Evolutionary conservation across 2,329 filamentous ascomycete species (phyloP).

Genomic region (Akanthomyces muscarius): DNA sequence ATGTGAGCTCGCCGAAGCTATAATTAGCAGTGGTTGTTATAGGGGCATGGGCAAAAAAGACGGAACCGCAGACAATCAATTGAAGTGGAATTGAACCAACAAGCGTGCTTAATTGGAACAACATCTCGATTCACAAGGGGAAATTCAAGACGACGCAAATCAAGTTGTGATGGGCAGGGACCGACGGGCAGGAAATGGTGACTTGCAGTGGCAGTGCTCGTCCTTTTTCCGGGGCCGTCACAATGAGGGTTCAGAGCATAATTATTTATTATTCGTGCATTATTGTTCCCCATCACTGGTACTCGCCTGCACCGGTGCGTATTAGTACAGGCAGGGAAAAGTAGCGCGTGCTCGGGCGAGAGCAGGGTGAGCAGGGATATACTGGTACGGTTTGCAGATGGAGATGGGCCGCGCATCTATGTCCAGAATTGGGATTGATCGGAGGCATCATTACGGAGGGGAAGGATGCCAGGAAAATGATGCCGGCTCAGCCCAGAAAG

Average conservation of each 20-base stretch:
- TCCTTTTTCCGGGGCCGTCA: neutral
- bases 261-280: neutral
- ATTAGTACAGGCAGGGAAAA: too few relatives aligned
- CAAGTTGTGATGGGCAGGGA: neutral
- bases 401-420: neutral
- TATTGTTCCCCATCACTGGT: too few relatives aligned
- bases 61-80: neutral
- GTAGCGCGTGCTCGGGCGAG: too few relatives aligned
- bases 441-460: neutral
- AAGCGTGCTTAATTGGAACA: neutral
- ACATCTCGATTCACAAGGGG: neutral
- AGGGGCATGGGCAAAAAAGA: too few relatives aligned
- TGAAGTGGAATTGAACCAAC: neutral
- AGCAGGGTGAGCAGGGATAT: neutral
- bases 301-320: too few relatives aligned
- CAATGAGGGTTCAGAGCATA: neutral
- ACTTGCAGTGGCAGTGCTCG: constrained; percentile 8
- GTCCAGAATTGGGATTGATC: constrained; percentile 12
- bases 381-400: neutral
- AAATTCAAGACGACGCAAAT: neutral
- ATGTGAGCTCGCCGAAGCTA: too few relatives aligned
- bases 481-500: neutral
- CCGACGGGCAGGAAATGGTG: neutral
- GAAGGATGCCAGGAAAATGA: neutral
- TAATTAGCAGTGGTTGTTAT: too few relatives aligned